Evolutionary conservation across 2,329 filamentous ascomycete species (phyloP), one percentile per base, ranked within the genome.

Genomic region (Sclerotiophoma versabilis): DNA sequence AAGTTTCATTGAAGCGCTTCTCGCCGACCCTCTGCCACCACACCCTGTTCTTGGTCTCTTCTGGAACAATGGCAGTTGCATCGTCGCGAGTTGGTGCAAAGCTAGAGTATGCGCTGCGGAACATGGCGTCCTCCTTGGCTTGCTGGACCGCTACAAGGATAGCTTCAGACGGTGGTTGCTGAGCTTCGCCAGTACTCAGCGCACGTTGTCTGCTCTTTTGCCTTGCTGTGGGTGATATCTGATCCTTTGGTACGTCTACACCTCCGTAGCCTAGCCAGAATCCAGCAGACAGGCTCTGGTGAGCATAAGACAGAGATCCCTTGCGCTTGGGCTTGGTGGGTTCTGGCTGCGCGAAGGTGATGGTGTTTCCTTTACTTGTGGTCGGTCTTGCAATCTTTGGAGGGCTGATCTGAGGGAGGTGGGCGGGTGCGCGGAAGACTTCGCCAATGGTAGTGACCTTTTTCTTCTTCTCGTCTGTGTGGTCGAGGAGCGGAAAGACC

Each of bases 1-100:
- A 82, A 62, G 87, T 79, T 34, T 85, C 84, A 55, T 88, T 82
- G 64, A 89, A 91, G 49, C 79, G 83, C 55, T 84, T 84, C 62
- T 85, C 83, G 23, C 90, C 90, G 45, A 84, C 78, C 57, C 85
- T 85, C 69, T 91, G 86, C 89, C 90, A 93, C 89, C 90, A 93
- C 42, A 93, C 65, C 50, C 85, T 84, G 46, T 86, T 85, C 54
- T 90, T 84, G 43, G 86, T 81, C 27, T 85, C 84, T 1, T 87
- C 85, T 0, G 90, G 85, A 3, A 92, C 80, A 52, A 92, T 80
- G 5, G 90, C 88, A 11, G 83, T 84, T 3, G 88, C 83, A 68
- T 93, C 87, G 71, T 93, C 90, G 63, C 85, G 87, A 45, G 84
- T 86, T 0, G 90, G 90, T 5, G 90, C 90, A 71, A 93, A 93